Evolutionary conservation across 768 basidiomycete species (phyloP), one percentile per base, ranked within the genome.

Genomic region (Solioccasus polychromus): DNA sequence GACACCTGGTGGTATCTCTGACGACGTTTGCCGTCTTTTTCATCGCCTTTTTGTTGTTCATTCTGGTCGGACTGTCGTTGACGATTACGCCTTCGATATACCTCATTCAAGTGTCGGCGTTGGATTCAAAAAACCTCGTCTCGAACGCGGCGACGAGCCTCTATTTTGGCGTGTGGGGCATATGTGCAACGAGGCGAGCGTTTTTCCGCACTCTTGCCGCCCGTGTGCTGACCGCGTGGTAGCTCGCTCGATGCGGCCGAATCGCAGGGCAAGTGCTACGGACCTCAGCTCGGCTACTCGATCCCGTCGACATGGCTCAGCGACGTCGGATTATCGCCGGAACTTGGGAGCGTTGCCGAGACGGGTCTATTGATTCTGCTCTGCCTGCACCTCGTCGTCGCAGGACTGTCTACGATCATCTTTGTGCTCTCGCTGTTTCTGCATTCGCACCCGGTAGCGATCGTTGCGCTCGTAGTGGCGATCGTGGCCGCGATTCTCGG

Each of bases 131-230:
- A 32, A 61, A 67, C 39, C 72, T 73, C 3, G 52, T 59, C 26
- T 80, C 82, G 10, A 72, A 73, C 48, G 64, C 80, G 11, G 80
- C 81, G 22, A 83, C 80, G 4, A 69, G 74, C 53, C 64, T 90
- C 9, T 74, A 79, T 26, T 85, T 91, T 50, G 91, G 91, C 4
- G 83, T 91, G 5, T 92, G 89, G 85, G 91, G 91, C 1, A 72
- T 83, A 28, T 93, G 91, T 64, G 82, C 82, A 1, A 65, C 65
- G 15, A 78, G 72, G 80, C 75, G 37, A 49, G 54, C 50, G 11
- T n/a, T n/a, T n/a, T 10, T 5, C 19, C 9, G n/a, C n/a, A n/a
- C 2, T n/a, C 11, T 14, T 19, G 8, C n/a, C 15, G 8, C 20
- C n/a, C 22, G n/a, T 10, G n/a, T n/a, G 5, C 29, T 47, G 11